Base-by-base conservation (phyloP, 2,329 filamentous ascomycete genomes). In the Talaromyces sp. region DNA sequence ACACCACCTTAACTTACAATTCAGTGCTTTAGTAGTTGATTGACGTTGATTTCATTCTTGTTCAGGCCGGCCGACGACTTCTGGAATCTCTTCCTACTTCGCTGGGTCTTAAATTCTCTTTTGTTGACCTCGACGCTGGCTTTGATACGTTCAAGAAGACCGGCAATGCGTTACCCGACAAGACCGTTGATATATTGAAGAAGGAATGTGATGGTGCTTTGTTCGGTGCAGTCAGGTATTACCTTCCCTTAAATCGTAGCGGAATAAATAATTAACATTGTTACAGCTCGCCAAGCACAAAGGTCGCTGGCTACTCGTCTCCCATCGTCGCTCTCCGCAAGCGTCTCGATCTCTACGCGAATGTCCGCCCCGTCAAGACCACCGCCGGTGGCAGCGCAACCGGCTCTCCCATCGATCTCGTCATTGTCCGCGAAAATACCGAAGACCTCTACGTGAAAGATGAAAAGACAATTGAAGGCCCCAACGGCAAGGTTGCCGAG, bases 381-480 rank as follows among this genome's bases (percentile, higher is more conserved):
- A 88, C 84, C 35, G 82, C 84, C 56, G 75, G 74, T 28, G 70
- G 67, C 48, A 70, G 72, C 62, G 72, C 70, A 33, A 60, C 53
- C 7, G 67, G 71, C 58, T 73, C 75, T 68, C 88, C 89, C 63
- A 91, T 97, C 70, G 94, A 99, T 78, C 88, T 99, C 74, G 94
- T 99, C 69, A 99, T 97, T 69, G 94, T 97, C 57, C 89, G 94
- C 64, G 94, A 99, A 78, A 99, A 99, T 81, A 99, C 94, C 33
- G 94, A 99, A 79, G 94, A 99, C 74, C 83, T 99, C 40, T 96
- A 96, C 77, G 93, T 99, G 67, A 97, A 97, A 80, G 89, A 97
- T 75, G 94, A 99, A 80, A 87, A 81, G 74, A 97, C 91, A 21
- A 87, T 84, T 72, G 84, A 89, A 56, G 85, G 83, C 33, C 80